A percentile compares a stretch with the other conserved stretches of the same genome.
Conservation (phyloP, 164 flowering plant genomes). For the Dillenia turbinata region DNA sequence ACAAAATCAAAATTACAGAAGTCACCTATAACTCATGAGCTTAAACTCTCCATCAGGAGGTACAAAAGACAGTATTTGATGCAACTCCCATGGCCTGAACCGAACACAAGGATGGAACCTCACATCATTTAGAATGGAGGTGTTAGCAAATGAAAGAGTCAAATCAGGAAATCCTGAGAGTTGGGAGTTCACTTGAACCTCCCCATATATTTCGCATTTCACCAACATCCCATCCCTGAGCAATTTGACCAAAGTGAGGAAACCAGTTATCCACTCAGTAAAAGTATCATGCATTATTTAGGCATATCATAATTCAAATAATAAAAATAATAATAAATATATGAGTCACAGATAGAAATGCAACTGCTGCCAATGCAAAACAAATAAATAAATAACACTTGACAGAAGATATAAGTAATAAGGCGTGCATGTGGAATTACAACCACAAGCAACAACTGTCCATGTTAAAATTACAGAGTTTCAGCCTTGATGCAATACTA, state of each 20-base stretch:
- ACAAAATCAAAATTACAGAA: conserved; percentile 1
- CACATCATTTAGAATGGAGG: conserved; percentile 84
- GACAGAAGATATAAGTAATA: too few species aligned
- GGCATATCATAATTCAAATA: neutral
- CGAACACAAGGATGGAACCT: conserved; percentile 97
- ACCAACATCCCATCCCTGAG: conserved; percentile 78
- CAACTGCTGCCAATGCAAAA: too few species aligned
- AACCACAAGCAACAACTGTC: too few species aligned
- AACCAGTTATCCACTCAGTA: neutral
- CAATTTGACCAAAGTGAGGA: conserved; percentile 12
- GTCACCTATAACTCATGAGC: conserved; percentile 96
- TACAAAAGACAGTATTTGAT: conserved; percentile 87
- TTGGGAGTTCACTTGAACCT: conserved; percentile 81
- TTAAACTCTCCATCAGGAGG: conserved; percentile 97
- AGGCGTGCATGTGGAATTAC: too few species aligned
- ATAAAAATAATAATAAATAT: neutral
- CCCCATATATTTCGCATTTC: conserved; percentile 92
- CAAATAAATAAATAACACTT: too few species aligned
- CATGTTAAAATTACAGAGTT: too few species aligned
- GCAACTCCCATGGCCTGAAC: conserved; percentile 95
- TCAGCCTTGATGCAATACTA: too few species aligned
- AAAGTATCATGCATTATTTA: neutral
- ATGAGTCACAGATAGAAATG: too few species aligned
- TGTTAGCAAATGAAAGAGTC: conserved; percentile 87
- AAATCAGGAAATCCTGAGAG: conserved; percentile 96